Evolutionary conservation across 345 rosid genomes (phyloP).

Genomic region (Brassica incana): DNA sequence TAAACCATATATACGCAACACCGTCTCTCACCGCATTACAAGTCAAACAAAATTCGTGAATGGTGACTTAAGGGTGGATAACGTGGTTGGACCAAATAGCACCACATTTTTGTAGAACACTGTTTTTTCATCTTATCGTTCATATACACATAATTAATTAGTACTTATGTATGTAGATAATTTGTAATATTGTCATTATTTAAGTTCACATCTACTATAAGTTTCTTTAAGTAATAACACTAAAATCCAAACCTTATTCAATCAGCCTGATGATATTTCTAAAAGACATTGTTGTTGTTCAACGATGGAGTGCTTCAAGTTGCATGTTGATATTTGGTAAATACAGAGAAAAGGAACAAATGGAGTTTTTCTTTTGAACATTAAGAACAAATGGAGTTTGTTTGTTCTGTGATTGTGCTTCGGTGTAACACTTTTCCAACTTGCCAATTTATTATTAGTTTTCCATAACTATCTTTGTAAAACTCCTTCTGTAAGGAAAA

Average conservation of each 20-base stretch:
- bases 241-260: no score
- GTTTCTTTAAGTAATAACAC: neutral
- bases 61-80: neutral
- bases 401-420: conserved; percentile 12
- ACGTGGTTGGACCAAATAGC: neutral
- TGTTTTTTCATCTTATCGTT: neutral
- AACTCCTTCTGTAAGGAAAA: neutral
- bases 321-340: conserved; percentile 1
- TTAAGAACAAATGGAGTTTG: neutral
- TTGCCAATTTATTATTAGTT: neutral
- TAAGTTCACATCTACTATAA: neutral
- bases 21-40: neutral
- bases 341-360: neutral
- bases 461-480: neutral
- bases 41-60: neutral
- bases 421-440: conserved; percentile 11
- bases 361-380: neutral
- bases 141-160: neutral
- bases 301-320: neutral
- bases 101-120: neutral
- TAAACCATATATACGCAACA: neutral
- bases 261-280: no score
- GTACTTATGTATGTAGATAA: neutral
- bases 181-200: neutral
- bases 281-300: neutral